Conservation (phyloP, 371 early-diverging fungal species). For the Mortierella sp. region DNA sequence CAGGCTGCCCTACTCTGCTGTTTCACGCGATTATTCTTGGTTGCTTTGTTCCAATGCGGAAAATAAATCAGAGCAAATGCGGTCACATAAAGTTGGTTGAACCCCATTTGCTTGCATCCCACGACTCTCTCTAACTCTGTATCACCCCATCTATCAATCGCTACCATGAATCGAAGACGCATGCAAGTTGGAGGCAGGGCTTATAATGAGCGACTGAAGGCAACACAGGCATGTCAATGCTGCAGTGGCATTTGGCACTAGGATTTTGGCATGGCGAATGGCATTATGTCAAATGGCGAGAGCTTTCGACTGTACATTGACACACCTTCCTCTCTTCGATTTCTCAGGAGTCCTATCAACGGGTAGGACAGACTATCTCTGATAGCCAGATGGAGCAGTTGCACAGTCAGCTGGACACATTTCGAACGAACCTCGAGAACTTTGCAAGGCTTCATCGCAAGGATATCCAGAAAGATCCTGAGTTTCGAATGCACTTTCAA, state of each 20-base stretch:
- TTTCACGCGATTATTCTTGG: too few relatives aligned
- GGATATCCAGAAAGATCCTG: conserved; percentile 90
- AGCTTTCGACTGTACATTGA: background rate
- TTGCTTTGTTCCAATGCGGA: too few relatives aligned
- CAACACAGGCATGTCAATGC: conserved; percentile 30
- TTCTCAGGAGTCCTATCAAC: conserved; percentile 64
- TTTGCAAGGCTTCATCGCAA: conserved; percentile 89
- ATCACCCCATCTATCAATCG: background rate
- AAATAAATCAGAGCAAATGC: too few relatives aligned
- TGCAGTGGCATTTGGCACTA: background rate
- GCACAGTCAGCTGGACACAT: conserved; percentile 78
- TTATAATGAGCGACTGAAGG: conserved; percentile 39
- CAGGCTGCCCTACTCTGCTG: too few relatives aligned
- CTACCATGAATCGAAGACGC: conserved; percentile 44
- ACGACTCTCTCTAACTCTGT: too few relatives aligned
- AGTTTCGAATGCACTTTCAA: conserved; percentile 92
- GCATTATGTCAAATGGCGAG: too few relatives aligned
- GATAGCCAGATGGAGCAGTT: conserved; percentile 70
- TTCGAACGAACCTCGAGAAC: conserved; percentile 84
- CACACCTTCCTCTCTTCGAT: background rate
- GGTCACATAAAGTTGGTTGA: too few relatives aligned
- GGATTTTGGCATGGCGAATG: too few relatives aligned
- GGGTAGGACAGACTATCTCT: conserved; percentile 65
- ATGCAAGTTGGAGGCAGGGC: conserved; percentile 44
- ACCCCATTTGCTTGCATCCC: too few relatives aligned